Conservation (phyloP, 441 rosid species). For the Croton setiger region DNA sequence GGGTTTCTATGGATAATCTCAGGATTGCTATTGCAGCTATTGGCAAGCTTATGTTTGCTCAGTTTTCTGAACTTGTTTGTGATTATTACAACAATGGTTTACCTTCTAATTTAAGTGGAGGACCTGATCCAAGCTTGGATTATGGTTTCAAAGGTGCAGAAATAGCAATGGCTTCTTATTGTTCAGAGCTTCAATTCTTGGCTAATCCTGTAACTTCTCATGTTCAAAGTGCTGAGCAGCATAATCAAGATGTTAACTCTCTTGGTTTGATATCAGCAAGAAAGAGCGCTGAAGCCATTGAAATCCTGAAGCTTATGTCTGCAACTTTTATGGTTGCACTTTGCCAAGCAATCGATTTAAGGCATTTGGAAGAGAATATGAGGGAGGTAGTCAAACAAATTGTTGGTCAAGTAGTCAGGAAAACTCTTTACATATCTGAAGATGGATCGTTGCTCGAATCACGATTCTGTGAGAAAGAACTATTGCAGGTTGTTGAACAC, state of each 20-base stretch:
- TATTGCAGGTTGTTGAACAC: constrained; percentile 36
- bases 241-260: constrained; percentile 37
- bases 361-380: constrained; percentile 35
- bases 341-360: constrained; percentile 34
- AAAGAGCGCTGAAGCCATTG: constrained; percentile 34
- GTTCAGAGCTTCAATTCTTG: constrained; percentile 38
- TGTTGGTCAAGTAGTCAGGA: constrained; percentile 26
- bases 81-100: constrained; percentile 41
- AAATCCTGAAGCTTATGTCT: constrained; percentile 33
- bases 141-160: constrained; percentile 42
- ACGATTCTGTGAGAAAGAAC: constrained; percentile 40
- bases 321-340: constrained; percentile 32
- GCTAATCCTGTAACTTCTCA: constrained; percentile 36
- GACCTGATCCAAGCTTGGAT: constrained; percentile 36
- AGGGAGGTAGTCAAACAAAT: constrained; percentile 23
- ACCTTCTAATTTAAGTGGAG: constrained; percentile 36
- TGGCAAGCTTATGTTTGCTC: constrained; percentile 45
- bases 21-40: constrained; percentile 38
- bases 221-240: constrained; percentile 38
- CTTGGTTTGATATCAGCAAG: constrained; percentile 33
- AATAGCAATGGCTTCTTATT: constrained; percentile 37
- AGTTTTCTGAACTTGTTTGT: constrained; percentile 43
- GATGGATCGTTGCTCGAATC: constrained; percentile 39
- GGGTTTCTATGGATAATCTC: constrained; percentile 42
- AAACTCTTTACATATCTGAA: constrained; percentile 31